phyloP scores from a whole-genome alignment of 331 rosid genomes.

The Cydonia oblonga region DNA sequence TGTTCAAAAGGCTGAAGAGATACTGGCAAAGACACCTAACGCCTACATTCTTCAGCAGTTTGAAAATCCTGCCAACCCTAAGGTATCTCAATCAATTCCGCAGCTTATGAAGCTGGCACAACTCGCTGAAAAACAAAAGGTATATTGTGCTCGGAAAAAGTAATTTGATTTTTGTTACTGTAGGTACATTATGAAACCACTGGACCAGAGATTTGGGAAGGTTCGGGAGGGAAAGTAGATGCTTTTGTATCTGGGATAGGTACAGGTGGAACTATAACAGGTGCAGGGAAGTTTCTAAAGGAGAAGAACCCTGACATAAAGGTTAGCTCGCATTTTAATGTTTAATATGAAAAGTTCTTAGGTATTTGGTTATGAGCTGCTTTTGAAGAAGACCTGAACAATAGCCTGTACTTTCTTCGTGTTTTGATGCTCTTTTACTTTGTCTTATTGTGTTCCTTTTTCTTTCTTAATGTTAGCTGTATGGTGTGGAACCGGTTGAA shows the following conservation, averaged over 20 bases:
- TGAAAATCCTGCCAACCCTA: constrained; percentile 75
- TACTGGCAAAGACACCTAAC: constrained; percentile 45
- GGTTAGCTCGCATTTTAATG: constrained; percentile 16
- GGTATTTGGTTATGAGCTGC: neutral
- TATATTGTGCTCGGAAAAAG: neutral
- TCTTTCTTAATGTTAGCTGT: constrained; percentile 26
- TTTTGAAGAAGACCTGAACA: neutral
- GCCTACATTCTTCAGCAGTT: constrained; percentile 54
- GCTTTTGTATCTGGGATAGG: constrained; percentile 63
- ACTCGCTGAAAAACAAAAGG: neutral
- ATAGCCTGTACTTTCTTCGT: neutral
- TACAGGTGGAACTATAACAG: constrained; percentile 68
- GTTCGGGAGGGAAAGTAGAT: constrained; percentile 41
- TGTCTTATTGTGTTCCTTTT: neutral
- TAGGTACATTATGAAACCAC: constrained; percentile 74
- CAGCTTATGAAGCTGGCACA: neutral
- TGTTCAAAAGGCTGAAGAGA: constrained; percentile 60
- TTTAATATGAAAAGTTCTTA: neutral
- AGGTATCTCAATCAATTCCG: constrained; percentile 20
- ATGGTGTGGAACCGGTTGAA: constrained; percentile 67
- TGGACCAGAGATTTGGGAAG: constrained; percentile 79
- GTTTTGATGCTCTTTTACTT: neutral
- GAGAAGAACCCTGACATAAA: constrained; percentile 54
- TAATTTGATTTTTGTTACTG: neutral
- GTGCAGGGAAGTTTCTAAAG: constrained; percentile 60